Evolutionary conservation across 768 basidiomycete genomes (phyloP), one percentile per base, ranked within the genome.

Genomic region (Termitomyces sp.): DNA sequence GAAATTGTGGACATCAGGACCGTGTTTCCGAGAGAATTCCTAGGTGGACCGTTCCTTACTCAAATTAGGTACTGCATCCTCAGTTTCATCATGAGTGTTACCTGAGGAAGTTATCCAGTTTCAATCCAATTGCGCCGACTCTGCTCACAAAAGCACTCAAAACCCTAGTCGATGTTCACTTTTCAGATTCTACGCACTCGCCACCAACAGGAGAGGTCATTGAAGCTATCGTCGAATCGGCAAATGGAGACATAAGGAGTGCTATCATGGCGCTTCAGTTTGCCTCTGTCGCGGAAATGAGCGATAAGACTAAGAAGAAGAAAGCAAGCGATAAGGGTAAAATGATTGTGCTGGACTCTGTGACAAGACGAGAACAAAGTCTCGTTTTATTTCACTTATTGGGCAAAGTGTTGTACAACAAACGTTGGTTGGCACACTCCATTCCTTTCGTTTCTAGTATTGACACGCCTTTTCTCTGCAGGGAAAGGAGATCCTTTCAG

Each of bases 231-330:
- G 82, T 95, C 5, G 84, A 87, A 53, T 83, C 89, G 2, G 81
- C 91, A 3, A 89, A 90, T 66, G 97, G 97, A 0, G 97, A 99
- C 68, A 91, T 99, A 40, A 80, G 97, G 46, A 91, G 90, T 58
- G 96, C 95, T 0, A 83, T 98, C 61, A 98, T 96, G 86, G 87
- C 89, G 0, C 78, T 98, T 7, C 91, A 99, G 68, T 95, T 99
- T 67, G 84, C 87, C 1, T 96, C 81, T 69, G 71, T 82, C 18
- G 72, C 77, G 20, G 72, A 79, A 58, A 58, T 69, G 49, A 69
- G 68, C n/a, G 66, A 65, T 16, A 67, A 64, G 58, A 70, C 67
- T 61, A 67, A 64, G 61, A 76, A 73, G 67, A 74, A 74, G 68
- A 74, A 72, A 60, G 67, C 63, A 59, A 71, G 65, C 46, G 68